Percentiles rank a stretch among this genome's conserved stretches.
phyloP scores from a whole-genome alignment of 208 protist species.

The Crithidia bombi region DNA sequence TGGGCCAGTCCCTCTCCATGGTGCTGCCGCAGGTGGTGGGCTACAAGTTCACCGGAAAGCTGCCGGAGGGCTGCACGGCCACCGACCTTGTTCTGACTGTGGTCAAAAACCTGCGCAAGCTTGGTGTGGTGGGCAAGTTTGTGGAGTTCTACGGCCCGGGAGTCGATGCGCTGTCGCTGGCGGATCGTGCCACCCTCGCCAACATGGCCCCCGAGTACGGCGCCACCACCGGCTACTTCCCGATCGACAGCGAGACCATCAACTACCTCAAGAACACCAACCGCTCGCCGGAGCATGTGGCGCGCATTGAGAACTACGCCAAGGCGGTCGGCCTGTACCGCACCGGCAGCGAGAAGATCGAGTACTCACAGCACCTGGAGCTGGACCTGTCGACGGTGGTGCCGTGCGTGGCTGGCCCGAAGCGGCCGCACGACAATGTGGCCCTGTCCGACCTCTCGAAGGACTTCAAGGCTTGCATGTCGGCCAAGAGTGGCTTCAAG shows the following conservation, averaged over 20 bases:
- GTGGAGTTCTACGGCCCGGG: conserved; percentile 97
- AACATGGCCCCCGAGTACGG: conserved; percentile 99
- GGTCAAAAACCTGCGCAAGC: conserved; percentile 90
- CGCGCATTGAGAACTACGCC: conserved; percentile 92
- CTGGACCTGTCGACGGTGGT: conserved; percentile 92
- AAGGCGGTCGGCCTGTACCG: conserved; percentile 88
- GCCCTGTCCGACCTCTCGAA: conserved; percentile 86
- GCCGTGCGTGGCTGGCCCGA: conserved; percentile 93
- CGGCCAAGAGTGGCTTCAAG: conserved; percentile 94
- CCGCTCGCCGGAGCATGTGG: conserved; percentile 78
- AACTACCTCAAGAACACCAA: conserved; percentile 92
- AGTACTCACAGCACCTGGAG: conserved; percentile 89
- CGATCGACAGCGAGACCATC: conserved; percentile 94
- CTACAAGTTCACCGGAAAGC: conserved; percentile 93
- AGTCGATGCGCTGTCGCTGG: conserved; percentile 89
- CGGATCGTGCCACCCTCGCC: conserved; percentile 94
- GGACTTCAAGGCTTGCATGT: conserved; percentile 94
- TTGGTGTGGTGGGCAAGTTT: conserved; percentile 97
- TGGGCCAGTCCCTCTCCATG: conserved; percentile 96
- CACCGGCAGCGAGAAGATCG: conserved; percentile 80
- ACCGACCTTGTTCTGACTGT: conserved; percentile 98
- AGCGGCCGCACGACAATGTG: conserved; percentile 96
- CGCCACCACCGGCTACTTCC: conserved; percentile 96
- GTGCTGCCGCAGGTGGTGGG: conserved; percentile 96
- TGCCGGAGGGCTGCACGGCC: conserved; percentile 91